A percentile compares a stretch with the other conserved stretches of the same genome.
These are phyloP conservation scores for Delonix regia DNA, from an alignment of 306 rosid genomes.

Conservation along the genomic window DNA sequence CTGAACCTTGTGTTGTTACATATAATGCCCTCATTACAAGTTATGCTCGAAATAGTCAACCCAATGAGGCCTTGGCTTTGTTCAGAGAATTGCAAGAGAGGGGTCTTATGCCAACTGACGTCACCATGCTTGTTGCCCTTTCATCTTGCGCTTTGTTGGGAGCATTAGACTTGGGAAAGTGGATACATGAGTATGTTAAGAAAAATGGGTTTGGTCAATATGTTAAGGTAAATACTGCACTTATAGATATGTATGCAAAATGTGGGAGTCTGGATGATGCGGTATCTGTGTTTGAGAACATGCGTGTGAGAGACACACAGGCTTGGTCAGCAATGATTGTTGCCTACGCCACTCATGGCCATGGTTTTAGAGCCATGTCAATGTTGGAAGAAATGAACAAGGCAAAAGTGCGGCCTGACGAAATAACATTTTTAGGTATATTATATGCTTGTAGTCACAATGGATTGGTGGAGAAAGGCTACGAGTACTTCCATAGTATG, in stretches of 20 bases:
- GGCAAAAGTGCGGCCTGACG: conserved; percentile 65
- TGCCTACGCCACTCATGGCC: conserved; percentile 81
- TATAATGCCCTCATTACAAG: conserved; percentile 74
- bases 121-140: conserved; percentile 76
- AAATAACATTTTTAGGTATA: conserved; percentile 72
- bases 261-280: conserved; percentile 82
- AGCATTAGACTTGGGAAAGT: conserved; percentile 74
- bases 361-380: conserved; percentile 56
- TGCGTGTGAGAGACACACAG: conserved; percentile 72
- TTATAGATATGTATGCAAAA: conserved; percentile 83
- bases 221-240: conserved; percentile 85
- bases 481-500: conserved; percentile 64
- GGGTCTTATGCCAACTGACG: conserved; percentile 68
- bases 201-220: conserved; percentile 63
- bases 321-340: conserved; percentile 85
- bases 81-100: conserved; percentile 74
- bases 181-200: conserved; percentile 86
- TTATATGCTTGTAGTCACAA: conserved; percentile 83
- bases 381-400: conserved; percentile 73
- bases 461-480: conserved; percentile 76
- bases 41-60: conserved; percentile 63
- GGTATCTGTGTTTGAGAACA: conserved; percentile 58
- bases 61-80: conserved; percentile 80
- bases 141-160: conserved; percentile 76
- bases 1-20: conserved; percentile 66